Evolutionary conservation across 1,284 basidiomycete genomes (phyloP).

Genomic region (Pyrrhoderma lamaoense): DNA sequence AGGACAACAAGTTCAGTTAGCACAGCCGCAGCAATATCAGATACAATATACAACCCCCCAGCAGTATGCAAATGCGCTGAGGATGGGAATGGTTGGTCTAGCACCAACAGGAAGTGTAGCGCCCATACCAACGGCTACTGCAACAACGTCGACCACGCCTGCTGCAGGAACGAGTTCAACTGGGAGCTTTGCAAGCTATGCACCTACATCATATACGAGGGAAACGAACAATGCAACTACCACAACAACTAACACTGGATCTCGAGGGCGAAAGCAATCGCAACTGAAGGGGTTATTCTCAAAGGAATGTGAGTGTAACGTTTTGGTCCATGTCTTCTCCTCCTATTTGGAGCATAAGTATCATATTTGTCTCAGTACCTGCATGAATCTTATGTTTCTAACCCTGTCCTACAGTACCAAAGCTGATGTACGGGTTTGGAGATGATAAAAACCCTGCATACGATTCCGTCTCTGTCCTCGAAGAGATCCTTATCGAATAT

Average conservation of each 20-base stretch:
- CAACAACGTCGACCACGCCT: slow-evolving; percentile 13
- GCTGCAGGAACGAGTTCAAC: slow-evolving; percentile 1
- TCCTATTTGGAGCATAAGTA: background rate
- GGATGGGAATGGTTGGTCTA: too few relatives aligned
- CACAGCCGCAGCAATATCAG: background rate
- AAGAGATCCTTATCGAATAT: slow-evolving; percentile 89
- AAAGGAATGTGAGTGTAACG: slow-evolving; percentile 17
- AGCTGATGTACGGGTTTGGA: slow-evolving; percentile 93
- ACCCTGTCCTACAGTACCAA: slow-evolving; percentile 56
- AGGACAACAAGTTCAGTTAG: background rate
- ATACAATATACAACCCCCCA: background rate
- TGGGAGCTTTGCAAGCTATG: too few relatives aligned
- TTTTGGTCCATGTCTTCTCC: background rate
- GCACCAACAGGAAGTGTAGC: background rate
- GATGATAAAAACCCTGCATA: slow-evolving; percentile 83
- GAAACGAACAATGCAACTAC: background rate
- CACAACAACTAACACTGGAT: slow-evolving; percentile 5
- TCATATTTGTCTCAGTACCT: background rate
- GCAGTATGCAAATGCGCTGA: background rate
- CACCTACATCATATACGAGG: slow-evolving; percentile 2
- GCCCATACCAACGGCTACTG: slow-evolving; percentile 4
- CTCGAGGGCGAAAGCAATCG: slow-evolving; percentile 15
- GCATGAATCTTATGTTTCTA: too few relatives aligned
- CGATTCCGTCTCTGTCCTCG: slow-evolving; percentile 87
- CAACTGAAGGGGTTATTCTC: slow-evolving; percentile 18